Evolutionary conservation across 306 rosid species (phyloP).

Genomic region (Lagenaria siceraria): DNA sequence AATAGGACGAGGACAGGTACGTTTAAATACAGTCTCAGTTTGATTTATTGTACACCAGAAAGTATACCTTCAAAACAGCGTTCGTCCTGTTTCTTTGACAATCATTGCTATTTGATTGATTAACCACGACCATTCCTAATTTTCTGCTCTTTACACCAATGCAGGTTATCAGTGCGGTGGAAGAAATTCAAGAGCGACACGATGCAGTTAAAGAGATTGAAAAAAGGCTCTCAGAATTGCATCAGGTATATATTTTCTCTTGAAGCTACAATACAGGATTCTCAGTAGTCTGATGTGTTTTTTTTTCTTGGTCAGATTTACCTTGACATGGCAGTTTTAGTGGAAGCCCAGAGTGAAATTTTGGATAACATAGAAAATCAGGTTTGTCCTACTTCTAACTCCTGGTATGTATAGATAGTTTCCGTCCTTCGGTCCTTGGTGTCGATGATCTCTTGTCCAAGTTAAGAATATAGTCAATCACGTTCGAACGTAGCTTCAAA

Average conservation of each 20-base stretch:
- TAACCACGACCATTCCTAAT: neutral
- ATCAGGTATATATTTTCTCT: constrained; percentile 47
- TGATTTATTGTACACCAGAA: neutral
- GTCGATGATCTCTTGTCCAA: constrained; percentile 50
- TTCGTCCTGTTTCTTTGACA: neutral
- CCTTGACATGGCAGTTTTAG: constrained; percentile 88
- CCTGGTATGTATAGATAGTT: neutral
- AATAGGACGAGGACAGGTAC: constrained; percentile 87
- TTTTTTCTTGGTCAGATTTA: constrained; percentile 42
- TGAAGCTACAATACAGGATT: neutral
- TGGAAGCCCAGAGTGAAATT: constrained; percentile 90
- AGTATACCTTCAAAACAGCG: neutral
- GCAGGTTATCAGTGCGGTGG: constrained; percentile 72
- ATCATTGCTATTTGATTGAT: neutral
- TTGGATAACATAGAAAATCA: constrained; percentile 92
- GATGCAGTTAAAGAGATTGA: constrained; percentile 87
- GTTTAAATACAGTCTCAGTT: neutral
- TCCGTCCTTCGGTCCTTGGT: constrained; percentile 16
- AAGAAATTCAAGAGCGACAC: constrained; percentile 96
- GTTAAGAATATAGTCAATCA: constrained; percentile 58
- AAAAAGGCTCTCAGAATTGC: constrained; percentile 86
- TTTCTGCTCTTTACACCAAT: neutral
- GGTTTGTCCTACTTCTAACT: constrained; percentile 29
- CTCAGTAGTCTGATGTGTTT: neutral
- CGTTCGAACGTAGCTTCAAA: constrained; percentile 65